Evolutionary conservation across 345 rosid genomes (phyloP).

Genomic region (Cardiospermum halicacabum): DNA sequence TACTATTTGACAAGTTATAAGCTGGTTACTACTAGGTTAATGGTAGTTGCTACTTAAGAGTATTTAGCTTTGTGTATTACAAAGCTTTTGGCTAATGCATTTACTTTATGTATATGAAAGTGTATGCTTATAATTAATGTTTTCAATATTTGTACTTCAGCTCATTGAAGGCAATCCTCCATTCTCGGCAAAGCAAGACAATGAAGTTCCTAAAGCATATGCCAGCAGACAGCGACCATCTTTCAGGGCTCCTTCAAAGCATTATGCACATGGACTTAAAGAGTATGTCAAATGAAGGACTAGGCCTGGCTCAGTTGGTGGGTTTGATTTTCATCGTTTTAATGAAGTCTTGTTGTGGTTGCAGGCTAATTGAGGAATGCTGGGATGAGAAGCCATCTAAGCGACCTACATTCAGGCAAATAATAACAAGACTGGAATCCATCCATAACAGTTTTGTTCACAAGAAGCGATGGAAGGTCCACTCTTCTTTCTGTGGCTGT

Average conservation of each 20-base stretch:
- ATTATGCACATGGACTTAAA: conserved; percentile 76
- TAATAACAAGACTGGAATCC: conserved; percentile 56
- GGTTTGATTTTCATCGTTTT: no score
- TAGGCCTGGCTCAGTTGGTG: no score
- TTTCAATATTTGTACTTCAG: conserved; percentile 29
- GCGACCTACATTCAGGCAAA: conserved; percentile 77
- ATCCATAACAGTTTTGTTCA: conserved; percentile 46
- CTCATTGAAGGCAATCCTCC: conserved; percentile 89
- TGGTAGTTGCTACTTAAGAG: not conserved
- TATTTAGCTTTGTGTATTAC: no score
- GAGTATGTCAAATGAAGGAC: no score
- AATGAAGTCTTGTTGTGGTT: conserved; percentile 7
- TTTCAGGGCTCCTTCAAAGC: conserved; percentile 70
- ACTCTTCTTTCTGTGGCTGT: not conserved
- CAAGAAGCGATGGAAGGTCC: conserved; percentile 83
- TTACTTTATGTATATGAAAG: not conserved
- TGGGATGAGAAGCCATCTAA: conserved; percentile 76
- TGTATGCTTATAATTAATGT: conserved; percentile 16
- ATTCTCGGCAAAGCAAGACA: conserved; percentile 55
- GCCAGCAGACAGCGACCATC: conserved; percentile 47
- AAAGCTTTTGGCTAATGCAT: not conserved
- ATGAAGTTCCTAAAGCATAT: conserved; percentile 58
- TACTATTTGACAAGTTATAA: not conserved
- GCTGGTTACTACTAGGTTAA: not conserved
- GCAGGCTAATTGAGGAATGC: conserved; percentile 87